Conservation (phyloP, 2,329 filamentous ascomycete species). For the Diaporthe sp. region DNA sequence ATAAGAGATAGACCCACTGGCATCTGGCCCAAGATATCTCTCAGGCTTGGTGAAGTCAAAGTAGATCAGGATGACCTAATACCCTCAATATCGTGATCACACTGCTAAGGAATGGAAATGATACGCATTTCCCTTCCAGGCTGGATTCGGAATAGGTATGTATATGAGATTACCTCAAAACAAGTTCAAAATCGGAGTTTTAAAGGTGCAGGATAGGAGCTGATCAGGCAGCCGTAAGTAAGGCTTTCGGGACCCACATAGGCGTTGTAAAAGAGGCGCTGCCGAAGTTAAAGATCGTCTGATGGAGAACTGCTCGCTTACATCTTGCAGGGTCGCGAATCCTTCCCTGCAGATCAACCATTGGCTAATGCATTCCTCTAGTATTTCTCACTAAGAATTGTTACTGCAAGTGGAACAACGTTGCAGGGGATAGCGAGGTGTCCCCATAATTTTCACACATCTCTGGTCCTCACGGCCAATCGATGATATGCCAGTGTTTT, state of each 20-base stretch:
- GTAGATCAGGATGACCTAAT: neutral
- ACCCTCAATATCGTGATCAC: neutral
- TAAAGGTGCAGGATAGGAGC: neutral
- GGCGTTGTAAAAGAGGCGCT: neutral
- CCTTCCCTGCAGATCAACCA: constrained; percentile 1
- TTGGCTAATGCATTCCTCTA: neutral
- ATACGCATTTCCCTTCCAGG: neutral
- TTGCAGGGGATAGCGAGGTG: neutral
- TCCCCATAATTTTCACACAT: neutral
- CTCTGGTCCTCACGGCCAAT: neutral
- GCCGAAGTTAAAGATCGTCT: neutral
- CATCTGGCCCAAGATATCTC: neutral
- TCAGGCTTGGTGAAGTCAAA: too few relatives aligned
- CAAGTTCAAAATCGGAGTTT: neutral
- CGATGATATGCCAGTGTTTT: too few relatives aligned
- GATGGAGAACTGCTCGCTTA: constrained; percentile 4
- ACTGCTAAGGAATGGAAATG: neutral
- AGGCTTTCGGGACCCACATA: neutral
- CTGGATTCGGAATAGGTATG: neutral
- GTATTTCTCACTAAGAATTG: neutral
- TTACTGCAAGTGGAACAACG: neutral
- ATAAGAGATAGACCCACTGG: neutral
- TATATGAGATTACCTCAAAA: too few relatives aligned
- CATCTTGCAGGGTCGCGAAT: neutral
- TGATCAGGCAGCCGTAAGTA: neutral